Base-by-base conservation (phyloP, 2,329 filamentous ascomycete species). In the Colletotrichum trifolii region DNA sequence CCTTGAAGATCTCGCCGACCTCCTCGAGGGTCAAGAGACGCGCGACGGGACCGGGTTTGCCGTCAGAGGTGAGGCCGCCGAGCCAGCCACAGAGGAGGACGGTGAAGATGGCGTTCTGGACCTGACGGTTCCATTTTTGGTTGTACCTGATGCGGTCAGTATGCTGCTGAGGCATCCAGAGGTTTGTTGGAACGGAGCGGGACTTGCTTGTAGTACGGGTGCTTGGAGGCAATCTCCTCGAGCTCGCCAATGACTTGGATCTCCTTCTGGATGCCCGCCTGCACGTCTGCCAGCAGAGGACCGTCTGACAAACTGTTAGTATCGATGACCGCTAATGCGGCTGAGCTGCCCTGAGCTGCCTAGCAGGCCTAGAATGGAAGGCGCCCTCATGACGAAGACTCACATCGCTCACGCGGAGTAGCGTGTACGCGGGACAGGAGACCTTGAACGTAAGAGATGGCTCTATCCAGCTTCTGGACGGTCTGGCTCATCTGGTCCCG, bases 131-230 rank as follows among this genome's bases (percentile, higher is more conserved):
- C 96, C 96, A 99, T 76, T 93, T 88, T 61, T 84, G 82, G 78
- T 97, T 97, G 82, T 96, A 90, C 71, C 87, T 89, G 62, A 11
- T 7, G 38, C 43, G n/a, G 15, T 13, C n/a, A 17, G 17, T 12
- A 4, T 35, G 11, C 47, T 66, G 49, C 62, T n/a, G 71, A 33
- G 50, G 25, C 7, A 40, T 36, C 6, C 36, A 35, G 40, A 17
- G 33, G 17, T 35, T n/a, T 17, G 13, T 36, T 8, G 34, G 17
- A 49, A 13, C 54, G 13, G 35, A 46, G 8, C 58, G 25, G 25
- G 25, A 25, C 79, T 50, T 74, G 97, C 86, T 97, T 97, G 88
- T 98, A 99, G 83, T 98, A 99, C 0, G 96, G 95, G 73, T 96
- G 91, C 75, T 92, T 86, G 34, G 93, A 94, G 2, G 94, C 93